Evolutionary conservation across 768 basidiomycete genomes (phyloP), one percentile per base, ranked within the genome.

Genomic region (Psilocybe sp.): DNA sequence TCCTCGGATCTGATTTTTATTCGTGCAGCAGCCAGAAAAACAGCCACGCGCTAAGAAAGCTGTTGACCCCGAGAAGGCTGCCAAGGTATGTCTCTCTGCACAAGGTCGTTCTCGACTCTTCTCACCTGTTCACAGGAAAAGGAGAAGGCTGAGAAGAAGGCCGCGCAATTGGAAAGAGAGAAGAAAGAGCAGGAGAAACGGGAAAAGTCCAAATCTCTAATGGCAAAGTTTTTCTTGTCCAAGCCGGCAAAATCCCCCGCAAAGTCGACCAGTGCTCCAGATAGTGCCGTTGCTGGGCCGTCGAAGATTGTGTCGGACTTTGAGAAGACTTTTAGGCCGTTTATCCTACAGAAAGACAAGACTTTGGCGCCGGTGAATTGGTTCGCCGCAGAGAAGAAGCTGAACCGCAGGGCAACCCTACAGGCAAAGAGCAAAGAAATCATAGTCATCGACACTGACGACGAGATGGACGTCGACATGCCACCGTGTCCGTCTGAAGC

Each of bases 251-350:
- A 59, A 15, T 53, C 67, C 32, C 52, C 66, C 13, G 61, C 63
- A 42, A 52, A 50, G 40, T 59, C 59, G 37, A 59, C 54, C 36
- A 53, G 55, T 16, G 64, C 65, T 40, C 58, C 60, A 12, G 58
- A 63, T 1, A 58, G 60, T 33, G 61, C 68, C 8, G 64, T 65
- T 46, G 67, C 68, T 14, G 70, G 66, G 39, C 63, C 80, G 40
- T 74, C 73, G 5, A 63, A 60, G 28, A 55, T 65, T 2, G 71
- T 74, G 23, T 79, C 79, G 13, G 87, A 93, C 40, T 96, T 91
- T 57, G 78, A 85, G 47, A 80, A 71, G 57, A 73, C 75, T 1
- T 97, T 97, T 73, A 85, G 80, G 57, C 85, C 91, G 1, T 96
- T 92, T 63, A 73, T 80, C 4, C 57, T 89, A 51, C 91, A 88